These are phyloP conservation scores for Ogataea nitratoaversa DNA, from an alignment of 805 yeast species.

Conservation along the genomic window DNA sequence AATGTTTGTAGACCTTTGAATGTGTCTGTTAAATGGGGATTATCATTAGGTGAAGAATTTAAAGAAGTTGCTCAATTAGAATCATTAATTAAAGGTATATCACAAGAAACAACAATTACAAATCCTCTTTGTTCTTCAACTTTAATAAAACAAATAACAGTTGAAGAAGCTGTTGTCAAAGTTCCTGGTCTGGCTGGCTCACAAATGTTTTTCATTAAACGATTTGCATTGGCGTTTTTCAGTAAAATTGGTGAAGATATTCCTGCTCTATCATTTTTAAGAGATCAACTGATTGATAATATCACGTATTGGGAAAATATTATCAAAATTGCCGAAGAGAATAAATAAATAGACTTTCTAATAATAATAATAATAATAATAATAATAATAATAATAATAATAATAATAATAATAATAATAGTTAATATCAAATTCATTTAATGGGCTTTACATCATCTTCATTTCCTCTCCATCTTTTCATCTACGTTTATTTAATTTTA, in stretches of 20 bases:
- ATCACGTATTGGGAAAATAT: conserved; percentile 48
- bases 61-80: conserved; percentile 59
- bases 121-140: conserved; percentile 10
- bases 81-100: conserved; percentile 16
- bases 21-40: conserved; percentile 83
- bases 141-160: conserved; percentile 30
- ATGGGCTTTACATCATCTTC: no score
- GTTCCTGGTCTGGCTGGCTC: conserved; percentile 58
- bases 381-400: no score
- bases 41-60: conserved; percentile 73
- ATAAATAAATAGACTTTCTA: not conserved
- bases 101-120: conserved; percentile 7
- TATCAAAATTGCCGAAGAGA: conserved; percentile 1
- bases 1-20: conserved; percentile 81
- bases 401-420: no score
- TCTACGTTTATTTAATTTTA: no score
- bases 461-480: no score
- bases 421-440: no score
- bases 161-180: conserved; percentile 38
- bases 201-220: conserved; percentile 77
- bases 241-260: conserved; percentile 54
- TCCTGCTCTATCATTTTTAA: conserved; percentile 57
- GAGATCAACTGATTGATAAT: conserved; percentile 50
- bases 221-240: conserved; percentile 79
- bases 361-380: no score